phyloP scores from a whole-genome alignment of 2,329 filamentous ascomycete species.

The Calonectria leucothoes region DNA sequence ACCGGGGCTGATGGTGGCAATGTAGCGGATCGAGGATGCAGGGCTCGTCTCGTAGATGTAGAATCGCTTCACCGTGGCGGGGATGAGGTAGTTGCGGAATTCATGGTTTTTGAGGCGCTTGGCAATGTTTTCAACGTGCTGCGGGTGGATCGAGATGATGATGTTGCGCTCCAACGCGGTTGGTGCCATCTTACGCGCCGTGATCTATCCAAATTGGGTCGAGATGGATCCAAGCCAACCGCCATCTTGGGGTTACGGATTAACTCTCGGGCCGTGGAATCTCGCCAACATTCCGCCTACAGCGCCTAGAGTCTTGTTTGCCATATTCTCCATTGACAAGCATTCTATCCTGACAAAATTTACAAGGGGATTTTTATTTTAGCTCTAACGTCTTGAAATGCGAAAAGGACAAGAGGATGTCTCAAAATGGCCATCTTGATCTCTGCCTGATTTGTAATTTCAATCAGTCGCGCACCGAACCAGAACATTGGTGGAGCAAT shows the following conservation, averaged over 20 bases:
- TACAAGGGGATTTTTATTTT: background rate
- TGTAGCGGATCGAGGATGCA: slow-evolving; percentile 59
- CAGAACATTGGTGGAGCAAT: too few species aligned
- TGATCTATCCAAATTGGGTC: background rate
- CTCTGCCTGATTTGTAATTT: background rate
- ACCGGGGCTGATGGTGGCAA: slow-evolving; percentile 60
- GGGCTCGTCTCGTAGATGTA: slow-evolving; percentile 68
- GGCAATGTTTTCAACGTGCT: slow-evolving; percentile 58
- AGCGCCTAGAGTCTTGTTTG: background rate
- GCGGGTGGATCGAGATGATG: slow-evolving; percentile 57
- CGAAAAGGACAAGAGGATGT: background rate
- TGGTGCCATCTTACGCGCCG: background rate
- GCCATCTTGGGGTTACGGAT: background rate
- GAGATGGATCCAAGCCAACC: background rate
- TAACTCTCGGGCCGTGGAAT: background rate
- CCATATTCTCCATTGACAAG: background rate
- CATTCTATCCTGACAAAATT: background rate
- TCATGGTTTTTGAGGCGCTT: slow-evolving; percentile 62
- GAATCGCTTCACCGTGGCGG: slow-evolving; percentile 59
- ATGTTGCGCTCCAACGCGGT: slow-evolving; percentile 43
- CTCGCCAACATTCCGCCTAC: too few species aligned
- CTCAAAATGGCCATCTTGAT: background rate
- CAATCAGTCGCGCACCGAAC: too few species aligned
- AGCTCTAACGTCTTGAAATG: background rate
- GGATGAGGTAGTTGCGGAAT: slow-evolving; percentile 63